Conservation (phyloP, 2,329 filamentous ascomycete species). For the Magnaporthiopsis poae region DNA sequence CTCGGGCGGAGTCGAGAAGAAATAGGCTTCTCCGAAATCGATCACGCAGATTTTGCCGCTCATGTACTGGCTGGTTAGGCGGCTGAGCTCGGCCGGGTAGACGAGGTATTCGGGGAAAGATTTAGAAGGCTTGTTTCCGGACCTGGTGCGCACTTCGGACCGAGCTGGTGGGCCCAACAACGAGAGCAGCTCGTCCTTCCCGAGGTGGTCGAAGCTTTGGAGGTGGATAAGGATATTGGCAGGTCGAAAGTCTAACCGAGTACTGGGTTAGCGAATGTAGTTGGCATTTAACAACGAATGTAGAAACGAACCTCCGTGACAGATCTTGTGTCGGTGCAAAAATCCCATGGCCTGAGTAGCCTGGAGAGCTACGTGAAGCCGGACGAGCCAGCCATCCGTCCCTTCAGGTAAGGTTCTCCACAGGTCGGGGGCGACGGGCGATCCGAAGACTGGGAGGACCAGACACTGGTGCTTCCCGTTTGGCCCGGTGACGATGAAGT, state of each 20-base stretch:
- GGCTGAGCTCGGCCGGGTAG: too few species aligned
- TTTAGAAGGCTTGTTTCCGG: not conserved
- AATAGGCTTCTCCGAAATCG: not conserved
- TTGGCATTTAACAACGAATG: too few species aligned
- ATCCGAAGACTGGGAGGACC: conserved; percentile 9
- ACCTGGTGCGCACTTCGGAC: not conserved
- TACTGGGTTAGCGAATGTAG: too few species aligned
- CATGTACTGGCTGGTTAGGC: not conserved
- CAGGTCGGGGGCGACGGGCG: conserved; percentile 9
- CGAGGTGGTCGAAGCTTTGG: not conserved
- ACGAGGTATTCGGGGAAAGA: too few species aligned
- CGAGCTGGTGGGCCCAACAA: not conserved
- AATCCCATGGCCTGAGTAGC: not conserved
- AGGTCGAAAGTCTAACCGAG: not conserved
- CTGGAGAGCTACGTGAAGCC: not conserved
- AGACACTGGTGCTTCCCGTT: conserved; percentile 7
- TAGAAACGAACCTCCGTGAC: not conserved
- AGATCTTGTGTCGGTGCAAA: not conserved
- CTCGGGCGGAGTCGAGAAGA: not conserved
- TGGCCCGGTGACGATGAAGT: conserved; percentile 1
- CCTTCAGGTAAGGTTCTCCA: not conserved
- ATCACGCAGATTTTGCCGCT: not conserved
- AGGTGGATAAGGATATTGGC: not conserved
- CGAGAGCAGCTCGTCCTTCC: not conserved
- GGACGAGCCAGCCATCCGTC: not conserved